Evolutionary conservation across 2,329 filamentous ascomycete species (phyloP), one percentile per base, ranked within the genome.

Genomic region (Fusarium foetens): DNA sequence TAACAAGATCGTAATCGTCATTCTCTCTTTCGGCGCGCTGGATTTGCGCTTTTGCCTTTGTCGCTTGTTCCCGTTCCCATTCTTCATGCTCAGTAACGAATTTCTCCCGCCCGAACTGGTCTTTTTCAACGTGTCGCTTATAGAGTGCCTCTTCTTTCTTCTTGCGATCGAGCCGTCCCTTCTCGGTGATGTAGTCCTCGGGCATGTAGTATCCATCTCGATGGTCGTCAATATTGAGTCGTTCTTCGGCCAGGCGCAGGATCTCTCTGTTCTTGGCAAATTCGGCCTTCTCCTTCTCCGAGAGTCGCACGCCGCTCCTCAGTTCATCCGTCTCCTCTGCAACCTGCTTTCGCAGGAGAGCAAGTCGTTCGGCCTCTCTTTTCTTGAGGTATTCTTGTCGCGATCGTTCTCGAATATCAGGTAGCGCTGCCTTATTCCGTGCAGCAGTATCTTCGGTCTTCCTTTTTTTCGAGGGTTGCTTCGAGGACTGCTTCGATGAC

Each of bases 301-400:
- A 94, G 21, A 99, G 81, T 49, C 88, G 87, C 2, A 91, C 91
- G 49, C 95, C 94, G 45, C 92, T 93, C 51, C 90, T 88, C 58
- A 97, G 81, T 79, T 98, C 95, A 27, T 92, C 90, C 2, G 91
- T 91, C 80, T 99, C 96, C 75, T 98, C 95, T 0, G 90, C 90
- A 5, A 99, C 96, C 78, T 98, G 95, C 77, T 93, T 94, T 36
- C 95, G 90, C 54, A 99, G 83, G n/a, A 99, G 83, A 1, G 93
- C 93, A 21, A 99, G 83, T 67, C 94, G 90, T 81, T 98, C 94
- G 0, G 92, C 86, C 80, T 98, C 95, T 71, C 96, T 89, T 85
- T 99, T 98, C 81, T 94, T 94, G 35, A 99, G 86, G 79, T 99
- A 99, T 73, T 96, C 92, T 79, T 98, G 95, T 68, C 96, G 90